Percentiles rank a stretch among this genome's conserved stretches.
Conservation (phyloP, 2,329 filamentous ascomycete species). For the Neurospora crassa region DNA sequence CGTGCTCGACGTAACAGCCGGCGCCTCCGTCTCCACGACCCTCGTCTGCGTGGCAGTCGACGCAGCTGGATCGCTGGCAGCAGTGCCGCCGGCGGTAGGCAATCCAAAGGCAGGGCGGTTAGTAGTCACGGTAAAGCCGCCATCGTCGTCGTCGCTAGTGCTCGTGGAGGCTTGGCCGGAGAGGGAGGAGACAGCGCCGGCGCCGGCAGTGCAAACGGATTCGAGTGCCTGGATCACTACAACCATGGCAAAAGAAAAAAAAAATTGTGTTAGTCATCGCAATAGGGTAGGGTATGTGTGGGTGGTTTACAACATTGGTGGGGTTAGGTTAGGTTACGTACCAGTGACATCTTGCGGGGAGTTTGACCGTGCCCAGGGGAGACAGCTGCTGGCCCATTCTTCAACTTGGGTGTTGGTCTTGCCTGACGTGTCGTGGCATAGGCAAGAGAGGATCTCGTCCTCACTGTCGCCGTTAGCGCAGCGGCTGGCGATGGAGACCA, state of each 20-base stretch:
- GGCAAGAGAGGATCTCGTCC: constrained; percentile 8
- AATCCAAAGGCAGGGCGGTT: not conserved
- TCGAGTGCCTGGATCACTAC: not conserved
- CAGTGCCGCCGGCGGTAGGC: not conserved
- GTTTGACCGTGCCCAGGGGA: constrained; percentile 13
- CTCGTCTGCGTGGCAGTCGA: not conserved
- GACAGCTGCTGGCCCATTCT: constrained; percentile 16
- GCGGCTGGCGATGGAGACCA: constrained; percentile 6
- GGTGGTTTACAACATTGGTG: too few species aligned
- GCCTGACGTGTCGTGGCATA: constrained; percentile 16
- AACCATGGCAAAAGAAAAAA: too few species aligned
- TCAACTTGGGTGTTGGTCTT: constrained; percentile 17
- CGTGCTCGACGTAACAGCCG: not conserved
- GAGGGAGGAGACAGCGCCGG: not conserved
- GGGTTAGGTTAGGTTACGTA: not conserved
- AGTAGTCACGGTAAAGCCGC: not conserved
- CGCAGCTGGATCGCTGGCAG: not conserved
- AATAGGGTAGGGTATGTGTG: too few species aligned
- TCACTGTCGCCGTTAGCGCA: not conserved
- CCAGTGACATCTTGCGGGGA: constrained; percentile 10
- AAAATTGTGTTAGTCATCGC: too few species aligned
- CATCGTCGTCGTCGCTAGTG: not conserved
- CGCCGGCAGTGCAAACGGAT: not conserved
- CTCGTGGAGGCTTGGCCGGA: not conserved
- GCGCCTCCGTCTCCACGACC: not conserved